Evolutionary conservation across 805 yeast species (phyloP), one percentile per base, ranked within the genome.

Genomic region (Wickerhamomyces rabaulensis): DNA sequence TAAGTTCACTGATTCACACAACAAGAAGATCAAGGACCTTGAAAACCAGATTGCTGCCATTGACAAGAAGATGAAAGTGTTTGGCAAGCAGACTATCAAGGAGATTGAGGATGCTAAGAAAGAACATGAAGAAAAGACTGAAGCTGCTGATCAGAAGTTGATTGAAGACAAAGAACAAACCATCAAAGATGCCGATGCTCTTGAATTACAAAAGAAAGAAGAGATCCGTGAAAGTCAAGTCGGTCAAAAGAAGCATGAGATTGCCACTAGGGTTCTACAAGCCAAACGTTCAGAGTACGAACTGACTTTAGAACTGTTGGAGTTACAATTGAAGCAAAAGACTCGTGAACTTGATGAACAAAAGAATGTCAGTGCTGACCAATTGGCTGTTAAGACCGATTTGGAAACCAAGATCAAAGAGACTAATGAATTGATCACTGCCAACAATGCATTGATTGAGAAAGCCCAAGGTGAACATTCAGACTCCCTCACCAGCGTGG

Each of bases 201-300:
- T 49, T 19, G 59, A 54, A 15, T 49, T 50, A 44, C 38, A 43
- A 20, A 52, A 56, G 36, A 25, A 38, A 31, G 40, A 44, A 17
- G 50, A 51, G 1, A 58, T 60, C 38, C 53, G 49, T 41, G 53
- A 54, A 21, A 35, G 48, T 39, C 55, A 53, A 42, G 45, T 52
- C 19, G 25, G 53, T 1, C 64, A 60, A 44, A 54, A 55, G 42
- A 54, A 52, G 36, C 47, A 46, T 33, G 60, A 54, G 31, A 55
- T 60, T 23, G 45, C 56, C 25, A 40, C 61, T 1, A 54, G 58
- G 44, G 62, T 60, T 8, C 38, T 59, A 5, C 51, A 51, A n/a
- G 63, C 64, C 9, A 56, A 56, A 40, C 56, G 55, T 21, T 55
- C 58, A 2, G 63, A 60, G 44, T 57, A 55, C 35, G 60, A 52